Evolutionary conservation across 768 basidiomycete genomes (phyloP).

Genomic region (Hypholoma fasciculare): DNA sequence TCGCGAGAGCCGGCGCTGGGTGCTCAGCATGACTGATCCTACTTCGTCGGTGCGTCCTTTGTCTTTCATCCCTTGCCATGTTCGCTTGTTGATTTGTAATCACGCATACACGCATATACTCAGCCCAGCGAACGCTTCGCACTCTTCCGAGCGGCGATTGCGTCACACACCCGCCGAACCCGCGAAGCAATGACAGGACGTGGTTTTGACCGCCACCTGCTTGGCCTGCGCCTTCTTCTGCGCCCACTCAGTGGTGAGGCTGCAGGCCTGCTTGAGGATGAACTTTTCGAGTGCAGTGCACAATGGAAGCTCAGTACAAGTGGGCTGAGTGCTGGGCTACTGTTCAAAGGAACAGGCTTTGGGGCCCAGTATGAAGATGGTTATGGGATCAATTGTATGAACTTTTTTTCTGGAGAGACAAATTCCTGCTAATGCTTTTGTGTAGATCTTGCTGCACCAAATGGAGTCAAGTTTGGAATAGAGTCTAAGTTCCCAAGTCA

Average conservation of each 20-base stretch:
- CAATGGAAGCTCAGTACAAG: conserved; percentile 91
- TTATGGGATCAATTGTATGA: conserved; percentile 92
- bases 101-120: conserved; percentile 24
- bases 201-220: conserved; percentile 90
- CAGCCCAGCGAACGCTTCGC: conserved; percentile 32
- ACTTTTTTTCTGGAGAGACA: not conserved
- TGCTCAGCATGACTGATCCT: conserved; percentile 70
- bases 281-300: conserved; percentile 69
- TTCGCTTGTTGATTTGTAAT: not conserved
- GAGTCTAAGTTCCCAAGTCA: conserved; percentile 81
- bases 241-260: conserved; percentile 51
- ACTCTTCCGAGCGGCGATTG: conserved; percentile 67
- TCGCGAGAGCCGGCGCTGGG: conserved; percentile 72
- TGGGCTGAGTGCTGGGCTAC: conserved; percentile 80
- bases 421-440: not conserved
- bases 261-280: conserved; percentile 73
- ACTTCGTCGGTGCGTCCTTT: conserved; percentile 39
- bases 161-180: conserved; percentile 69
- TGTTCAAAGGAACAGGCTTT: conserved; percentile 92
- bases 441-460: conserved; percentile 77
- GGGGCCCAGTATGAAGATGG: conserved; percentile 82
- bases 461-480: conserved; percentile 87
- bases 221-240: conserved; percentile 75
- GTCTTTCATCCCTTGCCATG: not conserved
- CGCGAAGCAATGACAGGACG: conserved; percentile 78